These are phyloP conservation scores for Kwoniella sp. DNA, from an alignment of 768 basidiomycete species.

Conservation along the genomic window DNA sequence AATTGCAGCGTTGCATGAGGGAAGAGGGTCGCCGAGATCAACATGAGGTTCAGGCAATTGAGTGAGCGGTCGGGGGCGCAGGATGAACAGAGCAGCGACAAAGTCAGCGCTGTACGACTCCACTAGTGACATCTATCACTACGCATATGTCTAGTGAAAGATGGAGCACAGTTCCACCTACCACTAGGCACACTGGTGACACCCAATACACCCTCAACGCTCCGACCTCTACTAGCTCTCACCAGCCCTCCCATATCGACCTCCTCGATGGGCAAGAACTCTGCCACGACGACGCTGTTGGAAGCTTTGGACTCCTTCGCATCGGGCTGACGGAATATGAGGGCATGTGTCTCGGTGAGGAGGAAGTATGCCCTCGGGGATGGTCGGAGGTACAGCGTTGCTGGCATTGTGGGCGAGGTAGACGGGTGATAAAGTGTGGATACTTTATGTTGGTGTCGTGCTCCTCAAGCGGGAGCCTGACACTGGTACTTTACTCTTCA, in stretches of 20 bases:
- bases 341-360: conserved; percentile 45
- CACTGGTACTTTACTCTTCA: no score
- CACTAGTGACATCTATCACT: neutral
- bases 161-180: conserved; percentile 26
- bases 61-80: neutral
- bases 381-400: conserved; percentile 50
- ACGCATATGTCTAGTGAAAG: no score
- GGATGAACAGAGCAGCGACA: no score
- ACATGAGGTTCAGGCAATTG: neutral
- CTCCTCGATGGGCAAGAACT: conserved; percentile 74
- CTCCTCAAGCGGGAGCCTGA: no score
- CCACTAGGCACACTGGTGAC: conserved; percentile 57
- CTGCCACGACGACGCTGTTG: conserved; percentile 67
- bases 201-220: conserved; percentile 79
- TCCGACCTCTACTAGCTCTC: conserved; percentile 69
- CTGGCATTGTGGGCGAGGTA: conserved; percentile 33
- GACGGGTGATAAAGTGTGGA: neutral
- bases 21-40: neutral
- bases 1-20: neutral
- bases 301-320: conserved; percentile 38
- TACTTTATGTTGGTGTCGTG: neutral
- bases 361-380: conserved; percentile 49
- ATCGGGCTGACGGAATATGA: conserved; percentile 52
- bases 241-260: conserved; percentile 69
- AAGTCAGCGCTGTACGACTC: conserved; percentile 12